These are phyloP conservation scores for Phytophthora foliorum DNA, from an alignment of 352 stramenopile genomes.

Conservation along the genomic window DNA sequence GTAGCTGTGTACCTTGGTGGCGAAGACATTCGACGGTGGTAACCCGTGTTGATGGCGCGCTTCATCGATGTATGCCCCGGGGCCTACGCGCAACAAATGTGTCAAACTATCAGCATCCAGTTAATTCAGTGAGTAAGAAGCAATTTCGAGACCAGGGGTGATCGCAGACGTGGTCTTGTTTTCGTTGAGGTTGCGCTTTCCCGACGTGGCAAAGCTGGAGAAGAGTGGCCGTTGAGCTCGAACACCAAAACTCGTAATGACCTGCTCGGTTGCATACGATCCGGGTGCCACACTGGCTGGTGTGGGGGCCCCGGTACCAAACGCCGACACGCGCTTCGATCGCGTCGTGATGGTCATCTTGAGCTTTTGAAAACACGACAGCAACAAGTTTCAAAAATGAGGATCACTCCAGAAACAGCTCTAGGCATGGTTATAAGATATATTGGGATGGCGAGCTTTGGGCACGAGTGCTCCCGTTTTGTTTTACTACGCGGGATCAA, in stretches of 20 bases:
- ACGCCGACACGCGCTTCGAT: constrained; percentile 77
- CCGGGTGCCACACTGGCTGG: constrained; percentile 70
- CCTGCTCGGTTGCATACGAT: constrained; percentile 65
- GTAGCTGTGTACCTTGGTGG: constrained; percentile 58
- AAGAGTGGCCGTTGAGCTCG: constrained; percentile 47
- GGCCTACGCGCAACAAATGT: constrained; percentile 34
- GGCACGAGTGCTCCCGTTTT: neutral
- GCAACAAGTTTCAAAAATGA: constrained; percentile 16
- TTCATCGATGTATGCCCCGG: constrained; percentile 61
- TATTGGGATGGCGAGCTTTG: constrained; percentile 15
- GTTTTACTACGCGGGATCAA: constrained; percentile 32
- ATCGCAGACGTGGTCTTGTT: constrained; percentile 84
- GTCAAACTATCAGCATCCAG: neutral
- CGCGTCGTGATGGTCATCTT: constrained; percentile 85
- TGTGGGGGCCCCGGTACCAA: constrained; percentile 50
- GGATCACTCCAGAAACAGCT: constrained; percentile 28
- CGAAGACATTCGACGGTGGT: constrained; percentile 69
- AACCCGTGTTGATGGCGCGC: constrained; percentile 17
- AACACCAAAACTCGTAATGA: constrained; percentile 59
- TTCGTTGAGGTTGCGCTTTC: constrained; percentile 81
- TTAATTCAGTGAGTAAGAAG: neutral
- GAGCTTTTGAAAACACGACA: neutral
- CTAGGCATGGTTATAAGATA: constrained; percentile 9
- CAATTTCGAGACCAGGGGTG: constrained; percentile 52
- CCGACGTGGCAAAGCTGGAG: constrained; percentile 76